Conservation (phyloP, 257 asterid genomes). For the Rubia yunnanensis region DNA sequence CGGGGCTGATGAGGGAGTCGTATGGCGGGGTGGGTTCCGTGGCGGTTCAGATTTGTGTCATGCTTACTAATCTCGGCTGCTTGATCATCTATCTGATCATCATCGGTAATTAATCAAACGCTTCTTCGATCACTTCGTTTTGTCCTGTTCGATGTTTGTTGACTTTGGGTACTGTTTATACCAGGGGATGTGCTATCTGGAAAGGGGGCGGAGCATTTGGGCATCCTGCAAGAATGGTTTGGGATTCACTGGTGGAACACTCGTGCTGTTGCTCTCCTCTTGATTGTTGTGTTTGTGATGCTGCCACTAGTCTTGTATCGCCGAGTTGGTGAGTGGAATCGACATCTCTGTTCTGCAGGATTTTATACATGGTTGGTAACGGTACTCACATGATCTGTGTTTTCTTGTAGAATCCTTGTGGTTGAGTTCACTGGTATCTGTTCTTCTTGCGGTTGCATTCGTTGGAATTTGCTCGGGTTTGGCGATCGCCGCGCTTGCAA, state of each 20-base stretch:
- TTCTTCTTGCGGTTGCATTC: constrained; percentile 66
- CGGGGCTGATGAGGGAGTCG: constrained; percentile 79
- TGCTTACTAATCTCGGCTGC: constrained; percentile 85
- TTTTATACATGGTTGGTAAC: neutral
- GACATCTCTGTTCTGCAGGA: neutral
- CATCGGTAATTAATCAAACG: constrained; percentile 33
- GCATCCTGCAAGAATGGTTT: constrained; percentile 88
- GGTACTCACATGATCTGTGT: neutral
- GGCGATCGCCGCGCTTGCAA: constrained; percentile 59
- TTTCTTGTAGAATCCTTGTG: constrained; percentile 64
- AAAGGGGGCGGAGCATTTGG: constrained; percentile 68
- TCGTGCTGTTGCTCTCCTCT: constrained; percentile 62
- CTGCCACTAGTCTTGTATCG: constrained; percentile 72
- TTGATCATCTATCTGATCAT: constrained; percentile 82
- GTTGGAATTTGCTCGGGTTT: constrained; percentile 79
- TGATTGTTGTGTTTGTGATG: constrained; percentile 52
- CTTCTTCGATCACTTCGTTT: too few species aligned
- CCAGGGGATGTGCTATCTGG: constrained; percentile 95
- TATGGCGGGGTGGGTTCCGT: constrained; percentile 65
- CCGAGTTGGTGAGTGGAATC: constrained; percentile 55
- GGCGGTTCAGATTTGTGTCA: constrained; percentile 67
- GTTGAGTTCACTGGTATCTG: constrained; percentile 72
- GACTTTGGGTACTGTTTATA: neutral
- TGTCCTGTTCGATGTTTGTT: too few species aligned
- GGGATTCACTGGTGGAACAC: constrained; percentile 92